Base-by-base conservation (phyloP, 441 rosid species). In the Erysimum pusillum region DNA sequence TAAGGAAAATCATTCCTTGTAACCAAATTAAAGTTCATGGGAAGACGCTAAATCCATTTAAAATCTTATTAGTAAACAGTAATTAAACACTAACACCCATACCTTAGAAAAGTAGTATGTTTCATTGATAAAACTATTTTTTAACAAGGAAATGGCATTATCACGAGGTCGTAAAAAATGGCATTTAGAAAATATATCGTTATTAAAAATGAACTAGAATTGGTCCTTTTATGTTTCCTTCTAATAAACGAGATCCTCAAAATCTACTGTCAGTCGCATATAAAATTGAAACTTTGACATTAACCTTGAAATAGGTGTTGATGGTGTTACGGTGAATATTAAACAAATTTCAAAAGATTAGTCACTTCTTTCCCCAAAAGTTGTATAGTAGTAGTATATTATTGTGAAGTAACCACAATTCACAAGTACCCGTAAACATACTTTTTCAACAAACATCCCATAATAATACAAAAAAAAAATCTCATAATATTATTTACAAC, bases 361-460 rank as follows among this genome's bases (percentile, higher is more conserved):
- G 13, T 15, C 4, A 46, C 2, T 46, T 46, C 4, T 46, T 15
- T 46, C 4, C 22, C 18, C 10, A 15, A 46, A 7, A n/a, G 4
- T 25, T 25, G 28, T 25, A 25, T 22, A 22, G 25, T 22, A 22
- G 25, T 22, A 22, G n/a, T 22, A 22, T 22, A 22, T 22, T 7
- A 46, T 46, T 15, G 18, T 49, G 53, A 39, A 54, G 57, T 42
- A 74, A 64, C 18, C 58, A 34, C 46, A 63, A 51, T 54, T 41
- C 48, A 36, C 18, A 48, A 25, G 28, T 25, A 22, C 17, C 76
- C 51, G 31, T 73, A 38, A 73, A 51, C 54, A 52, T 63, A 8
- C 4, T 31, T 28, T 61, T 73, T 15, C 22, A 46, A 7, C 49
- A 36, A 13, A 36, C 18, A 71, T 59, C 67, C 48, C 11, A 36